Evolutionary conservation across 2,329 filamentous ascomycete species (phyloP).

Genomic region (Lasiodiplodia hormozganensis): DNA sequence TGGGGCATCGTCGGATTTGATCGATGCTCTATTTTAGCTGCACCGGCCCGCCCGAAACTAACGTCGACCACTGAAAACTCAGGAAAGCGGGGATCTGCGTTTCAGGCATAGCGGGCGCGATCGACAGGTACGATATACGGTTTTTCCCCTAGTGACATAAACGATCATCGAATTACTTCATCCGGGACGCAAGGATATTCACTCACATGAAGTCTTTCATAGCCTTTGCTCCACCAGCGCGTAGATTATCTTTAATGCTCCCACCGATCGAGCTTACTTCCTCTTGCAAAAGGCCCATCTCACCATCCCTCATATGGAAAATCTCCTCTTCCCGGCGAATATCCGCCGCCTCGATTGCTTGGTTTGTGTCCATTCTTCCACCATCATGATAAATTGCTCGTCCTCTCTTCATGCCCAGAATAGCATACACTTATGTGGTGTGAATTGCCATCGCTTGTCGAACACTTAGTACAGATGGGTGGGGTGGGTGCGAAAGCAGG

Average conservation of each 20-base stretch:
- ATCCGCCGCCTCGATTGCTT: background rate
- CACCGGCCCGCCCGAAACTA: background rate
- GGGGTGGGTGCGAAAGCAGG: too few species aligned
- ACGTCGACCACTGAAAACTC: background rate
- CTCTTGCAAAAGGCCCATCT: background rate
- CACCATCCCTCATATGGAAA: background rate
- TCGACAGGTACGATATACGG: background rate
- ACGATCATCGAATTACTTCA: background rate
- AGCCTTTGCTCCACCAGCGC: background rate
- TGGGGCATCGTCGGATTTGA: background rate
- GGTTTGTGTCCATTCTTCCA: background rate
- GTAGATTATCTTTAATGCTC: background rate
- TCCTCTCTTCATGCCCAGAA: background rate
- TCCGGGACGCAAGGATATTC: background rate
- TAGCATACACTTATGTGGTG: too few species aligned
- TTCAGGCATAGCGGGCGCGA: background rate
- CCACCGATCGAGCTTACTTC: background rate
- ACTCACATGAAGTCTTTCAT: background rate
- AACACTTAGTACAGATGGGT: too few species aligned
- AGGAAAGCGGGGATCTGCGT: background rate
- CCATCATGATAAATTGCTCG: background rate
- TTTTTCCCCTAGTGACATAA: background rate
- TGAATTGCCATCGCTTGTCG: too few species aligned
- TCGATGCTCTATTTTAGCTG: background rate
- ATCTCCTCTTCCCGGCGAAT: background rate